Evolutionary conservation across 164 flowering plant genomes (phyloP), one percentile per base, ranked within the genome.

Genomic region (Saururus chinensis): DNA sequence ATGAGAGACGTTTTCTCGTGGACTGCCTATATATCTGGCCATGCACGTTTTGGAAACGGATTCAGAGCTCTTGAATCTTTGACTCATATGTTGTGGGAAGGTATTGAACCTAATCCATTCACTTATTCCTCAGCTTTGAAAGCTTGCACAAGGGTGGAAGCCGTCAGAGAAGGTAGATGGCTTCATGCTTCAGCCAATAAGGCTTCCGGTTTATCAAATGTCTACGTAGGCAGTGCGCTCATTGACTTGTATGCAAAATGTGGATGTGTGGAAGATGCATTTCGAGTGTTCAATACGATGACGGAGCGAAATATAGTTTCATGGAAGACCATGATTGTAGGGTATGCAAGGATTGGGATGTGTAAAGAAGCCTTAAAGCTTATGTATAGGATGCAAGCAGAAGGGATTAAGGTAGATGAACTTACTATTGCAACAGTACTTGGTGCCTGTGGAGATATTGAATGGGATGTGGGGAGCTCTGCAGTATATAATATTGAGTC

Each of bases 1-100:
- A 51, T 73, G 11, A 83, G 82, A 68, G 95, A 89, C 74, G 95
- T 85, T 22, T 80, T 92, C 41, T 73, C 96, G 16, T 92, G 96
- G 96, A 92, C 95, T 19, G 85, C 96, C 19, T 79, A 89, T 23
- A 87, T 92, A 30, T 87, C 92, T 52, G 90, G 96, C 11, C 79
- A 73, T 72, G 79, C 85, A 19, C 70, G 59, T 63, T 74, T 77
- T 12, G 95, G 91, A 35, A 79, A 77, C 59, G 98, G 80, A 56
- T 35, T 68, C 16, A 88, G 87, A 70, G 95, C 95, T 35, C 83
- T 89, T 21, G 79, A 74, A 35, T 82, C 71, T 64, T 72, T 87
- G 74, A 81, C 75, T 42, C 71, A 82, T 53, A 85, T 92, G 96
- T 61, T 87, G 64, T 73, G 76, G 64, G 92, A 87, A 75, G 95